Conservation (phyloP, 306 rosid species). For the Alnus glutinosa region DNA sequence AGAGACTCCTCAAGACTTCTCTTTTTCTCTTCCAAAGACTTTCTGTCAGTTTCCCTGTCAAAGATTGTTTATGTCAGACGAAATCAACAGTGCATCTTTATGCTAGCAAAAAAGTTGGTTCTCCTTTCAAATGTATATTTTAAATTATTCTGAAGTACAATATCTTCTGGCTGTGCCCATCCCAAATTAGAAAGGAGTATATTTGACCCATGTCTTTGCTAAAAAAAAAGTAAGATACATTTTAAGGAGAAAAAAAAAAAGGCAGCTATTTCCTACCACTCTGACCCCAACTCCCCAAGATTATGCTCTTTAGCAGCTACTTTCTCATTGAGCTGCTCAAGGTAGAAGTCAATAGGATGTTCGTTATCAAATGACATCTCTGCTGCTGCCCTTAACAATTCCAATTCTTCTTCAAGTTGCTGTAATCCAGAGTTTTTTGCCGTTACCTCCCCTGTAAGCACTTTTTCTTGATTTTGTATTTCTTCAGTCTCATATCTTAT, state of each 20-base stretch:
- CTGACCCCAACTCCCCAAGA: constrained; percentile 53
- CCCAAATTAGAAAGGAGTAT: constrained; percentile 9
- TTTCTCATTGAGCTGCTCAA: constrained; percentile 54
- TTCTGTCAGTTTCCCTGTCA: constrained; percentile 65
- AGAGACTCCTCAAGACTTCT: constrained; percentile 59
- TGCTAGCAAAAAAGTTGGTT: constrained; percentile 18
- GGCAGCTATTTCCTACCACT: constrained; percentile 47
- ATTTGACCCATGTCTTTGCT: background rate
- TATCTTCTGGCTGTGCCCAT: constrained; percentile 1
- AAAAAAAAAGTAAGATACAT: constrained; percentile 7
- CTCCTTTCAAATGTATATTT: constrained; percentile 2
- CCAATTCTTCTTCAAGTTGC: constrained; percentile 66
- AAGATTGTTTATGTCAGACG: constrained; percentile 18
- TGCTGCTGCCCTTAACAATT: constrained; percentile 52
- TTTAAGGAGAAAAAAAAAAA: constrained; percentile 8
- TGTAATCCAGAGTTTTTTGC: constrained; percentile 45
- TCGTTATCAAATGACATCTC: constrained; percentile 51
- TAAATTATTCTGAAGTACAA: background rate
- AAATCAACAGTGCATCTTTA: constrained; percentile 21
- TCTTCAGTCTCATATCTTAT: constrained; percentile 31
- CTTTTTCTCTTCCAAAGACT: constrained; percentile 68
- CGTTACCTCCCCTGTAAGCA: constrained; percentile 36
- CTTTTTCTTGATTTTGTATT: constrained; percentile 47
- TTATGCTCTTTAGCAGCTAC: constrained; percentile 41
- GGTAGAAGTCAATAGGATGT: constrained; percentile 59